Base-by-base conservation (phyloP, 2,329 filamentous ascomycete genomes). In the Paecilomyces fulvus region DNA sequence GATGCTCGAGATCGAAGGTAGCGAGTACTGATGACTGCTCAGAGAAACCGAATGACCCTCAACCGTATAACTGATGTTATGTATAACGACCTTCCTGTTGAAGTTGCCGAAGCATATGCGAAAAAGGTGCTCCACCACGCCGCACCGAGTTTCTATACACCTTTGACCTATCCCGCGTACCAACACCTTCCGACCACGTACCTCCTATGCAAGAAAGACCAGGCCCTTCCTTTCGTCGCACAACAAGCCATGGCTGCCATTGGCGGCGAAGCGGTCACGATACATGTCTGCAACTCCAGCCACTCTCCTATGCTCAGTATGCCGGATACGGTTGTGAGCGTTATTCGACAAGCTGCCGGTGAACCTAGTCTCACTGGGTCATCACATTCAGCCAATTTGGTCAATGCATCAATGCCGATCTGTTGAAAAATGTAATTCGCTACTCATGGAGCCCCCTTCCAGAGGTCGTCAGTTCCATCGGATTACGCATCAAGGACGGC, bases 111-210 rank as follows among this genome's bases (percentile, higher is more conserved):
- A 5, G 49, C 56, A 3, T 56, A 61, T 12, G 55, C 63, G 20
- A 56, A 56, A 5, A 53, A 56, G 17, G 51, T 73, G 17, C 64
- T 67, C 17, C 54, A 61, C 14, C 70, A 73, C 49, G 63, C 68
- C 8, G 66, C 65, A 54, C 60, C 53, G 1, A 61, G 59, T 1
- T 63, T 70, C 48, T 53, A 46, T 30, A 67, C 55, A 9, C 59
- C 55, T 14, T 55, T 69, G 11, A 69, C 64, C 0, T 69, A 71
- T 33, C 69, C 68, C 14, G 72, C 70, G 0, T 77, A 70, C 65
- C 72, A 66, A 54, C 60, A 71, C 49, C 68, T 78, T 23, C 69
- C 73, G 1, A 68, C 63, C 28, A 74, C 73, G 11, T 77, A 75
- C 59, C 59, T 78, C 10, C 53, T 74, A n/a, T 77, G 74, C 58